Percentiles rank a stretch among this genome's conserved stretches.
These are phyloP conservation scores for Sicyos baderoa DNA, from an alignment of 306 rosid genomes.

Conservation along the genomic window DNA sequence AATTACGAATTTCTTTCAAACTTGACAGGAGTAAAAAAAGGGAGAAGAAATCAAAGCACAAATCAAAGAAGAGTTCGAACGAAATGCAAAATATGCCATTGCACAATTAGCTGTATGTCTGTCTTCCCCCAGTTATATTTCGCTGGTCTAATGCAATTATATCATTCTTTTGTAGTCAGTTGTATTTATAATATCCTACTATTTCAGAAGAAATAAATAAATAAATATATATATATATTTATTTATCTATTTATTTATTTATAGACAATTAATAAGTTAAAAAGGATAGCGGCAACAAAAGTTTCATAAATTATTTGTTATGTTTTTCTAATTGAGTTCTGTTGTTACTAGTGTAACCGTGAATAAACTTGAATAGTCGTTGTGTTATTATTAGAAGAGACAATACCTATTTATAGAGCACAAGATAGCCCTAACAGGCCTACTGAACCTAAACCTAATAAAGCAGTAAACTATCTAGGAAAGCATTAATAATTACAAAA, in stretches of 20 bases:
- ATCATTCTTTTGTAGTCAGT: neutral
- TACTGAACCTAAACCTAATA: too few species aligned
- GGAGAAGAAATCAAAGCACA: constrained; percentile 96
- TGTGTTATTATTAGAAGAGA: too few species aligned
- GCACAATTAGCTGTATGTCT: constrained; percentile 27
- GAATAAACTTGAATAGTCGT: too few species aligned
- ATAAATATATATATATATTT: too few species aligned
- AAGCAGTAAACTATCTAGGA: too few species aligned
- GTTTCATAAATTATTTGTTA: neutral
- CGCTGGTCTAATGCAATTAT: neutral
- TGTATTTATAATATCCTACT: neutral
- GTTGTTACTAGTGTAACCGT: neutral
- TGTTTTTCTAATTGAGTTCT: neutral
- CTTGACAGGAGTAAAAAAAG: constrained; percentile 65
- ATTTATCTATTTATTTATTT: too few species aligned
- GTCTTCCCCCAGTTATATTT: neutral
- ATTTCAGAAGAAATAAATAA: neutral
- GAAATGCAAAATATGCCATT: constrained; percentile 34
- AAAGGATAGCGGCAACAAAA: neutral
- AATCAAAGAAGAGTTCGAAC: constrained; percentile 57
- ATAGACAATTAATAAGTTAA: too few species aligned
- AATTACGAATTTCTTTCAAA: constrained; percentile 1
- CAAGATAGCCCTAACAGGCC: too few species aligned
- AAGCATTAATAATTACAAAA: too few species aligned
- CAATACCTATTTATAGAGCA: too few species aligned